Evolutionary conservation across 371 early-diverging fungal genomes (phyloP).

Genomic region (Thermomucor indicae-seudaticae): DNA sequence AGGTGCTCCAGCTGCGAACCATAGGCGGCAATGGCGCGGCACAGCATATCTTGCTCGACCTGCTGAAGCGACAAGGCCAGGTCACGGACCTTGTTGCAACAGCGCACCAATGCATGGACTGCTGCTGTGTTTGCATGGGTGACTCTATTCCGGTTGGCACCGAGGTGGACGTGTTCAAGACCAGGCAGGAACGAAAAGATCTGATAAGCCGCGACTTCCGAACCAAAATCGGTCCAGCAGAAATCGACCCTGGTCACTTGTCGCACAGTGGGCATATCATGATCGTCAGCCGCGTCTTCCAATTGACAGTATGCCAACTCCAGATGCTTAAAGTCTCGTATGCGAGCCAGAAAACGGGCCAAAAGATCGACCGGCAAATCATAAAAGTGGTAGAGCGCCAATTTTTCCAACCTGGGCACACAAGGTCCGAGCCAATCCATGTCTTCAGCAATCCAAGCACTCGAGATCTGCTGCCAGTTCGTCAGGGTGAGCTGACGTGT

Average conservation of each 20-base stretch:
- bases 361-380: slow-evolving; percentile 23
- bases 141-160: slow-evolving; percentile 42
- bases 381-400: slow-evolving; percentile 34
- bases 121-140: slow-evolving; percentile 30
- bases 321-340: background rate
- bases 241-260: slow-evolving; percentile 11
- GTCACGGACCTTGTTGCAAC: slow-evolving; percentile 17
- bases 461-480: slow-evolving; percentile 25
- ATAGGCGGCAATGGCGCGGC: slow-evolving; percentile 22
- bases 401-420: slow-evolving; percentile 2
- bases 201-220: slow-evolving; percentile 16
- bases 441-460: slow-evolving; percentile 18
- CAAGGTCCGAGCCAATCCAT: slow-evolving; percentile 3
- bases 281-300: background rate
- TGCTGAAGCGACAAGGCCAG: slow-evolving; percentile 40
- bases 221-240: slow-evolving; percentile 46
- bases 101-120: slow-evolving; percentile 9
- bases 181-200: slow-evolving; percentile 21
- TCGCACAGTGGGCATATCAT: background rate
- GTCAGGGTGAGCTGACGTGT: slow-evolving; percentile 26
- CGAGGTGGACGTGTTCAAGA: slow-evolving; percentile 21
- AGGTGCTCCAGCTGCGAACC: slow-evolving; percentile 23
- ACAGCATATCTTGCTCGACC: slow-evolving; percentile 24
- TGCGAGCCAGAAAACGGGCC: slow-evolving; percentile 10
- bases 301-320: slow-evolving; percentile 4